Evolutionary conservation across 2,329 filamentous ascomycete species (phyloP), one percentile per base, ranked within the genome.

Genomic region (Cladosporium sp.): DNA sequence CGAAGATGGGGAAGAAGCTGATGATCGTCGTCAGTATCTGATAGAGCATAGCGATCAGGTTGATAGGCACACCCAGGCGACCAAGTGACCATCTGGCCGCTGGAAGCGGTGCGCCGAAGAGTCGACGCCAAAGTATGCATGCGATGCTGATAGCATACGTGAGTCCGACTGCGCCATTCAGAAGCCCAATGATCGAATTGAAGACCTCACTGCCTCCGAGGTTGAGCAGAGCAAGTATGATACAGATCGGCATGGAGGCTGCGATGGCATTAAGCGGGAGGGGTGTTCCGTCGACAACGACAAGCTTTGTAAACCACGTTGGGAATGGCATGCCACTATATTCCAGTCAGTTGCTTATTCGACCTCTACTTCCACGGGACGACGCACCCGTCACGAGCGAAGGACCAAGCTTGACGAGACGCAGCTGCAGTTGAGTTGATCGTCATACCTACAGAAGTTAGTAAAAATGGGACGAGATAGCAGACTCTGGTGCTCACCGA

Each of bases 381-480:
- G 11, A 33, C 31, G 10, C n/a, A 46, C 40, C 40, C 58, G 31
- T 71, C 80, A 26, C 80, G 76, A 68, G 33, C 72, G 66, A 82
- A 81, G 0, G 79, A 78, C 62, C 73, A 82, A 11, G 77, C 72
- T 73, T 80, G 78, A 11, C 78, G 77, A 14, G 78, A 80, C 2
- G 78, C 78, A 18, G 46, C 60, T 21, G 60, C 60, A 6, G 49
- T 49, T 26, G 49, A 33, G 60, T 53, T 53, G 60, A 62, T 53
- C 12, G 50, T 29, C n/a, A 75, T 67, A 29, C 78, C 70, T 61
- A 78, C 74, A 35, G 40, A 46, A 21, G 16, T 18, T 11, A 33
- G 31, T 26, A 78, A 69, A 59, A 78, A 75, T 11, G 10, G 8
- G 3, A 26, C 23, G 3, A 8, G 16, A 18, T 10, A 21, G 5